phyloP scores from a whole-genome alignment of 1,284 basidiomycete species.

The Ceratobasidium sp. region DNA sequence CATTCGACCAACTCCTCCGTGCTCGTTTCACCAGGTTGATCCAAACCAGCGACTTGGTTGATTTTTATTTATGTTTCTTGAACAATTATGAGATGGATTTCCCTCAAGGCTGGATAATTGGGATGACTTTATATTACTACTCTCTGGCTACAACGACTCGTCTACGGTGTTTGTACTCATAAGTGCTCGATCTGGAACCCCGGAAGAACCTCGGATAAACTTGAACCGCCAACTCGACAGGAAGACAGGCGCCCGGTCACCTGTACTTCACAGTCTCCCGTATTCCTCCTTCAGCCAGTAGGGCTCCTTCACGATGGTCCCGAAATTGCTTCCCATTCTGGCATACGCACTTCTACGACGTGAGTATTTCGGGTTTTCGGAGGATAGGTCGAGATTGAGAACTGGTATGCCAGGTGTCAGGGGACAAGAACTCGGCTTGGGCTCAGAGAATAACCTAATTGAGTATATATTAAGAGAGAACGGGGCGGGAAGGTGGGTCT shows the following conservation, averaged over 20 bases:
- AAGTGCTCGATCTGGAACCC: not conserved
- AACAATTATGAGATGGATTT: not conserved
- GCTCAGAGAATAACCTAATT: too few species aligned
- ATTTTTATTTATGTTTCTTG: too few species aligned
- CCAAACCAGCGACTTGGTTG: too few species aligned
- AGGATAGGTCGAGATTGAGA: too few species aligned
- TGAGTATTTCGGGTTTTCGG: not conserved
- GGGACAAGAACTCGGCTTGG: too few species aligned
- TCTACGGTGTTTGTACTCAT: not conserved
- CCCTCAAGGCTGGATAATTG: not conserved
- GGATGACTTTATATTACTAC: not conserved
- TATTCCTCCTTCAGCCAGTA: slow-evolving; percentile 22
- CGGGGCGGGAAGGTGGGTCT: not conserved
- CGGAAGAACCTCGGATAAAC: slow-evolving; percentile 8
- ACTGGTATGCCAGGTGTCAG: too few species aligned
- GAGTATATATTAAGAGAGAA: too few species aligned
- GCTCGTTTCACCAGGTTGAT: too few species aligned
- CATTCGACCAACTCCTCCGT: too few species aligned
- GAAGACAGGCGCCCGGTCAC: not conserved
- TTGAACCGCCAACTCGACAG: not conserved
- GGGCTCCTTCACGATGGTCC: not conserved
- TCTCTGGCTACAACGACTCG: not conserved
- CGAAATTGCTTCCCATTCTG: too few species aligned
- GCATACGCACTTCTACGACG: not conserved
- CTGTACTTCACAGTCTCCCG: not conserved